Conservation (phyloP, 2,329 filamentous ascomycete genomes). For the Xylaria sp. region DNA sequence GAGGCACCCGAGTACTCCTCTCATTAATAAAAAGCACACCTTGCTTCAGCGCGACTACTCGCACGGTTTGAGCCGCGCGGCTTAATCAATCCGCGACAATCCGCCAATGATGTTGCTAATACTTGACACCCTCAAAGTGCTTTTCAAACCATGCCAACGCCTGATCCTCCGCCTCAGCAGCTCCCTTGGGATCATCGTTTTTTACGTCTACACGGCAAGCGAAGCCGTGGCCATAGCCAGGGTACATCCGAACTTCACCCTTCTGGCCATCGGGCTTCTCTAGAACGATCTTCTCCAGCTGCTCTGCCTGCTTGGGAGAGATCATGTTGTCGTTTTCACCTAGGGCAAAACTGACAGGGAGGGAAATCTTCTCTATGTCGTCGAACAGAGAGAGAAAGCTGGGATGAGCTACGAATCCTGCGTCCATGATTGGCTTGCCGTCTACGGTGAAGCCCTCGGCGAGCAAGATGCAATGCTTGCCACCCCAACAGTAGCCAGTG, state of each 20-base stretch:
- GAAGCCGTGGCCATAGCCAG: conserved; percentile 57
- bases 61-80: conserved; percentile 5
- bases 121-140: conserved; percentile 37
- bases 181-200: conserved; percentile 43
- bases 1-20: not conserved
- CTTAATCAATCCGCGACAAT: conserved; percentile 17
- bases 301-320: conserved; percentile 47
- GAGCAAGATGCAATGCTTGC: conserved; percentile 64
- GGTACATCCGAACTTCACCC: conserved; percentile 54
- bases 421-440: conserved; percentile 59
- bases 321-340: conserved; percentile 59
- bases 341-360: conserved; percentile 60
- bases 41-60: not conserved
- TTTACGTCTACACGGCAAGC: conserved; percentile 45
- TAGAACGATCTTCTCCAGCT: conserved; percentile 52
- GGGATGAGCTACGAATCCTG: conserved; percentile 65
- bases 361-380: conserved; percentile 58
- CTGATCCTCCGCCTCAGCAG: conserved; percentile 48
- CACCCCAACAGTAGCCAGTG: conserved; percentile 74
- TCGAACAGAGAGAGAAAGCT: conserved; percentile 58
- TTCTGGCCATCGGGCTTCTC: conserved; percentile 49
- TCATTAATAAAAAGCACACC: not conserved
- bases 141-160: conserved; percentile 49
- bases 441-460: conserved; percentile 49
- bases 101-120: conserved; percentile 21